Evolutionary conservation across 2,329 filamentous ascomycete species (phyloP), one percentile per base, ranked within the genome.

Genomic region (Colletotrichum melonis): DNA sequence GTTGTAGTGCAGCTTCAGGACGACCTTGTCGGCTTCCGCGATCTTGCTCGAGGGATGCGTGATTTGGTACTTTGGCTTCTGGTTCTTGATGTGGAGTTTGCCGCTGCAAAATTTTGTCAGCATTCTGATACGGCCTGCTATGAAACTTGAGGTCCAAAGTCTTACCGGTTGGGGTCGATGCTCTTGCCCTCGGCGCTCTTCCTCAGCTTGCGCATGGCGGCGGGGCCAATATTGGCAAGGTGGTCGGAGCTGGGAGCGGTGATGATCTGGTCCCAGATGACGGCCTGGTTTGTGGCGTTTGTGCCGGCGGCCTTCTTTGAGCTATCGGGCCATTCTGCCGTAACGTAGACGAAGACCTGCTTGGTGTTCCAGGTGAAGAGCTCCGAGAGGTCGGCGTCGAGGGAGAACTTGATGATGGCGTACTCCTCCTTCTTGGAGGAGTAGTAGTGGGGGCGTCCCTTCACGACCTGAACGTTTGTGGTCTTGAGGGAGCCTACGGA

Each of bases 281-380:
- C 93, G 78, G 94, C 94, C 84, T 95, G 89, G 84, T 93, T 93
- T 75, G 85, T 86, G 69, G 78, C 81, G 76, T 84, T 85, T 70
- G 77, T 76, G 64, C 75, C 77, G 42, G 75, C 79, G 49, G 78
- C 77, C 32, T 82, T 77, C 54, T 75, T 75, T 63, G 79, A 79
- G 63, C 80, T 72, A 56, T 79, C 78, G 30, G 88, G 86, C 91
- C 91, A 93, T 78, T 92, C 92, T 67, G 96, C 96, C 68, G 95
- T 96, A 72, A 99, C 92, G 86, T 98, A 99, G 82, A 98, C 92
- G 85, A 98, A 99, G 79, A 99, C 86, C 85, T 98, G 94, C 84
- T 99, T 99, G 24, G 97, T 99, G 88, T 99, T 99, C 97, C 96
- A 99, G 80, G 94, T 97, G 89, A 98, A 98, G 78, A 99, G 94